Evolutionary conservation across 768 basidiomycete genomes (phyloP).

Genomic region (Phaeolepiota aurea): DNA sequence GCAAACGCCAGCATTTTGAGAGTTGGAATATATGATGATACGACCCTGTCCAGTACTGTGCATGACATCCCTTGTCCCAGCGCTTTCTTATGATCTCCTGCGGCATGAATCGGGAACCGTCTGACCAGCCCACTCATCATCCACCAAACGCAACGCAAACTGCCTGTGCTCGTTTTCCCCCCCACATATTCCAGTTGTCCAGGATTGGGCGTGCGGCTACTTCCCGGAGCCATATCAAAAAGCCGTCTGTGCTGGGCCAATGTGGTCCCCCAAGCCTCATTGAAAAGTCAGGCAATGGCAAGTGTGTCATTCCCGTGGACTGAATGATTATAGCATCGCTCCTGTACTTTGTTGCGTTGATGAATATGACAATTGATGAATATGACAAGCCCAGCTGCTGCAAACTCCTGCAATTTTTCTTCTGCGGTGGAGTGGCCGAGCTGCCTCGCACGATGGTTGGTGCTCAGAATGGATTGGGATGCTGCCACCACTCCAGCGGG

Average conservation of each 20-base stretch:
- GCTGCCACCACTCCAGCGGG: no score
- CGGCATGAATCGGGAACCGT: slow-evolving; percentile 11
- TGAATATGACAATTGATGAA: no score
- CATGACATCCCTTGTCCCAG: slow-evolving; percentile 6
- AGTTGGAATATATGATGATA: slow-evolving; percentile 12
- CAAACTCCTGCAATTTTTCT: no score
- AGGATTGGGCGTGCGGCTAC: slow-evolving; percentile 10
- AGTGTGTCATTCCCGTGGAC: slow-evolving; percentile 1
- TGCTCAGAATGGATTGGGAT: no score
- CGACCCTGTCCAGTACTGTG: slow-evolving; percentile 8
- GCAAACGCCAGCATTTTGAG: slow-evolving; percentile 9
- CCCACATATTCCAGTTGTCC: slow-evolving; percentile 8
- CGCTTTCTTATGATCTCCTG: slow-evolving; percentile 10
- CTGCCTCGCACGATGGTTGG: no score
- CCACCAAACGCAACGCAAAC: slow-evolving; percentile 11
- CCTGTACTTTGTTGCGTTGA: slow-evolving; percentile 8
- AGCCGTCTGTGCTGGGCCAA: no score
- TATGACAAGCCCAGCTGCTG: no score
- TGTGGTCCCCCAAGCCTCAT: no score
- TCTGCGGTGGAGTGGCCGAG: no score
- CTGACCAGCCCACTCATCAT: slow-evolving; percentile 6
- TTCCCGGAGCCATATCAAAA: slow-evolving; percentile 11
- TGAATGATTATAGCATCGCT: slow-evolving; percentile 11
- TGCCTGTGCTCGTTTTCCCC: not conserved
- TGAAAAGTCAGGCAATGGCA: slow-evolving; percentile 4